Percentiles rank a stretch among this genome's conserved stretches.
phyloP scores from a whole-genome alignment of 768 basidiomycete genomes.

The Russula foetens region DNA sequence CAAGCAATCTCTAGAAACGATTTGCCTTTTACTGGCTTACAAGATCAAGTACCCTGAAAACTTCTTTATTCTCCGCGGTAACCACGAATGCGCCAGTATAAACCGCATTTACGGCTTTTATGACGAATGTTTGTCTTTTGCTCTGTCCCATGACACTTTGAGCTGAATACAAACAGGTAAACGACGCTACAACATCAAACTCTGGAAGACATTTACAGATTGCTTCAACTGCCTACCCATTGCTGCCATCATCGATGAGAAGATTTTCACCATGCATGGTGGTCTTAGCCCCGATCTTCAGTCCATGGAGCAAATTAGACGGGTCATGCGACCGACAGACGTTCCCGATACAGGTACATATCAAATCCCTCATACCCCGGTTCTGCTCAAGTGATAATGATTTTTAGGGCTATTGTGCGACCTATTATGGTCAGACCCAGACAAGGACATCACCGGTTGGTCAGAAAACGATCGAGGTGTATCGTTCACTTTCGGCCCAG shows the following conservation, averaged over 20 bases:
- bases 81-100: conserved; percentile 99
- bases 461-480: conserved; percentile 99
- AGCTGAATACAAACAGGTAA: conserved; percentile 56
- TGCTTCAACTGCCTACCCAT: conserved; percentile 99
- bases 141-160: not conserved
- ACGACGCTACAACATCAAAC: conserved; percentile 99
- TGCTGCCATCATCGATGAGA: conserved; percentile 99
- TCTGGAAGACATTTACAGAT: conserved; percentile 99
- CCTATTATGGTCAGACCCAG: conserved; percentile 97
- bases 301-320: conserved; percentile 99
- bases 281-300: conserved; percentile 95
- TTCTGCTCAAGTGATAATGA: conserved; percentile 7
- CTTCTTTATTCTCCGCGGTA: conserved; percentile 98
- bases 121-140: conserved; percentile 80
- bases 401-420: conserved; percentile 82
- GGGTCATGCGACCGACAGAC: conserved; percentile 98
- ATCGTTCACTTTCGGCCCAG: conserved; percentile 97
- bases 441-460: conserved; percentile 99
- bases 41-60: conserved; percentile 99
- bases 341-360: conserved; percentile 91
- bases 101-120: conserved; percentile 99
- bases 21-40: conserved; percentile 97
- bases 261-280: conserved; percentile 99
- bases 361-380: not conserved
- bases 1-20: conserved; percentile 99